A percentile compares a stretch with the other conserved stretches of the same genome.
Conservation (phyloP, 2,329 filamentous ascomycete genomes). For the Cercospora berteroae region DNA sequence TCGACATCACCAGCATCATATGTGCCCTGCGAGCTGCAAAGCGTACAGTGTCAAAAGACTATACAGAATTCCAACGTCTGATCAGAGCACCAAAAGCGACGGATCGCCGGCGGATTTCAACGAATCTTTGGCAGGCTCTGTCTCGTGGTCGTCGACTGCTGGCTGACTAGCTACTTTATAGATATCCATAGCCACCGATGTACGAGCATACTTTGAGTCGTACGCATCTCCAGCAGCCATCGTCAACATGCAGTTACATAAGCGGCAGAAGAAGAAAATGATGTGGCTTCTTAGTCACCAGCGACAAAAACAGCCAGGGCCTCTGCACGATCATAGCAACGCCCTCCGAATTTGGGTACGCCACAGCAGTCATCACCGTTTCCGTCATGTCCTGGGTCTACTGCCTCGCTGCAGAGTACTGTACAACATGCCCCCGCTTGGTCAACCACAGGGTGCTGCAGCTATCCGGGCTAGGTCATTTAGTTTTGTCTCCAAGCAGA, state of each 20-base stretch:
- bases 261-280: background rate
- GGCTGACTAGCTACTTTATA: background rate
- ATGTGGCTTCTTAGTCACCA: background rate
- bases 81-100: background rate
- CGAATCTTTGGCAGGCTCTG: background rate
- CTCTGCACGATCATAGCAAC: conserved; percentile 1
- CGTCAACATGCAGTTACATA: background rate
- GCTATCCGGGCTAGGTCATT: background rate
- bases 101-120: background rate
- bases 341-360: background rate
- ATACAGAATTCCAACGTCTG: background rate
- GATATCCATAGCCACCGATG: background rate
- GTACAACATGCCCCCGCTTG: background rate
- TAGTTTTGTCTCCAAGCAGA: background rate
- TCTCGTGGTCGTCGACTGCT: background rate
- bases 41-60: background rate
- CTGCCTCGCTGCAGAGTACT: background rate
- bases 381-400: background rate
- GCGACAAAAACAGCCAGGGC: background rate
- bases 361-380: background rate
- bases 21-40: background rate
- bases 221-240: background rate
- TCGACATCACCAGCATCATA: background rate
- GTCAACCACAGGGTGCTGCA: background rate
- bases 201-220: background rate